phyloP scores from a whole-genome alignment of 2,329 filamentous ascomycete genomes.

The Trichoderma sp. region DNA sequence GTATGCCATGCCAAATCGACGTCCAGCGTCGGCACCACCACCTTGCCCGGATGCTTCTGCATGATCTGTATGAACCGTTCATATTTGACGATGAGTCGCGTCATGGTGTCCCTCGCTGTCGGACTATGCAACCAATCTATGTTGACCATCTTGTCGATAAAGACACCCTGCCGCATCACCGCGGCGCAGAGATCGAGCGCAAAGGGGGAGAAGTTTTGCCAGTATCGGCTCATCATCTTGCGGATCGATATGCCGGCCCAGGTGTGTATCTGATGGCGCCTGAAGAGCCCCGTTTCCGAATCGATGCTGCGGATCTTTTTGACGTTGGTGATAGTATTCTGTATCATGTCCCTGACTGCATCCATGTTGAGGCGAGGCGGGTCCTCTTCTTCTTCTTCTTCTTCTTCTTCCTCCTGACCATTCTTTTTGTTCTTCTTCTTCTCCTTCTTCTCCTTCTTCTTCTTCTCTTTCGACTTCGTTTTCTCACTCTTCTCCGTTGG shows the following conservation, averaged over 20 bases:
- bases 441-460: constrained; percentile 1
- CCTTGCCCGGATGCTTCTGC: constrained; percentile 45
- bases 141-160: constrained; percentile 72
- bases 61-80: constrained; percentile 65
- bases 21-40: constrained; percentile 71
- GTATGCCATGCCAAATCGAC: constrained; percentile 81
- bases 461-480: neutral
- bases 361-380: constrained; percentile 47
- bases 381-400: neutral
- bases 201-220: constrained; percentile 67
- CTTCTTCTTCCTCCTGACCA: neutral
- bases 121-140: constrained; percentile 81
- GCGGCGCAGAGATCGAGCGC: constrained; percentile 67
- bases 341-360: constrained; percentile 54
- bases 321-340: constrained; percentile 46
- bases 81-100: constrained; percentile 66
- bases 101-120: constrained; percentile 63
- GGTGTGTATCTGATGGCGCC: constrained; percentile 32
- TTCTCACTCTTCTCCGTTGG: neutral
- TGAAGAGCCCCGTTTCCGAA: constrained; percentile 30
- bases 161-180: constrained; percentile 66
- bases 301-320: constrained; percentile 48
- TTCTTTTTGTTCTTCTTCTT: neutral
- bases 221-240: constrained; percentile 72
- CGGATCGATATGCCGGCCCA: constrained; percentile 53